Conservation (phyloP, 2,329 filamentous ascomycete species). For the Penicillium sp. region DNA sequence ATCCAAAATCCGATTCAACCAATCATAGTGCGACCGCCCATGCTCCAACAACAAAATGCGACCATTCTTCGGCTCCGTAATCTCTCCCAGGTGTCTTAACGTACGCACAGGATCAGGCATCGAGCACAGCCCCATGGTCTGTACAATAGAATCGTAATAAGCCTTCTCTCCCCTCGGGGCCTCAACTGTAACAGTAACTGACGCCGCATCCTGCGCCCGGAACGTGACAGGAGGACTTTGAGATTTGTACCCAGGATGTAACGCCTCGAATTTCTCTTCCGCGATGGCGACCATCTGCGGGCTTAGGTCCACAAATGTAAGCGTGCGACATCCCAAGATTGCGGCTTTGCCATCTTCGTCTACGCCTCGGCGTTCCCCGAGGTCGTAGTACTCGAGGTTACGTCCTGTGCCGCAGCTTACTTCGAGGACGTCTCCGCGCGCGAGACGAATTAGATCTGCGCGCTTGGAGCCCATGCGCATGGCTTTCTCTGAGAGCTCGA, state of each 20-base stretch:
- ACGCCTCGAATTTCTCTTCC: conserved; percentile 42
- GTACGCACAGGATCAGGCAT: conserved; percentile 44
- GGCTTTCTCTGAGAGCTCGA: conserved; percentile 45
- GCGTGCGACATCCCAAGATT: conserved; percentile 38
- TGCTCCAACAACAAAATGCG: conserved; percentile 51
- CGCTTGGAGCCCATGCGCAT: conserved; percentile 45
- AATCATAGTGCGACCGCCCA: conserved; percentile 47
- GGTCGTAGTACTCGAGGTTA: conserved; percentile 48
- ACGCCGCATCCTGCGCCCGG: conserved; percentile 36
- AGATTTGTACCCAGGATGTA: conserved; percentile 33
- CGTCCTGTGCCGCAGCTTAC: conserved; percentile 53
- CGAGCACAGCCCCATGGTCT: conserved; percentile 54
- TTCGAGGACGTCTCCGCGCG: conserved; percentile 50
- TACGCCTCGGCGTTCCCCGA: conserved; percentile 35
- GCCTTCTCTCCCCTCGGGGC: background rate
- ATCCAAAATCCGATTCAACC: conserved; percentile 50
- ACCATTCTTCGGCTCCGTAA: conserved; percentile 42
- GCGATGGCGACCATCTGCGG: conserved; percentile 50
- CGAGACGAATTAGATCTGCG: conserved; percentile 42
- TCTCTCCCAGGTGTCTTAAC: conserved; percentile 41
- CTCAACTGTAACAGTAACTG: conserved; percentile 25
- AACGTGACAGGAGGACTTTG: conserved; percentile 28
- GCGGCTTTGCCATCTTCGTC: conserved; percentile 31
- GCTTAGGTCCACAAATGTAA: conserved; percentile 52
- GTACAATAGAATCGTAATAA: conserved; percentile 49